phyloP scores from a whole-genome alignment of 225 moss, liverwort and hornwort genomes.

The Marchantia paleacea region DNA sequence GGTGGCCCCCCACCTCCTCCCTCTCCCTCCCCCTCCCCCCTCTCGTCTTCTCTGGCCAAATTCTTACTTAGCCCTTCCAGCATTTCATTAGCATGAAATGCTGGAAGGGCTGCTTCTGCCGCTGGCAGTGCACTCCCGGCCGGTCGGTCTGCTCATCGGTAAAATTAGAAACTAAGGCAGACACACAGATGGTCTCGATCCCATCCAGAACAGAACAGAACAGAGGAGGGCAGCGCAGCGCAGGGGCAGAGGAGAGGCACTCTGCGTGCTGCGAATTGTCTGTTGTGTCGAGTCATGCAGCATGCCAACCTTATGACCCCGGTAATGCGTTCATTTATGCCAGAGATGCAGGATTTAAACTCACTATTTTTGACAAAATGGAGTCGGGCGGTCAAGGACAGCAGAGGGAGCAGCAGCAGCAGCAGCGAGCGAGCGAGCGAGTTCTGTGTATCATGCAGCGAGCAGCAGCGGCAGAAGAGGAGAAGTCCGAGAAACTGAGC shows the following conservation, averaged over 20 bases:
- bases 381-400: background rate
- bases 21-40: background rate
- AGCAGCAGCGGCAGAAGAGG: background rate
- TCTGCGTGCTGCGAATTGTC: background rate
- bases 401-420: no score
- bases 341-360: background rate
- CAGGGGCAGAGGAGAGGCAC: no score
- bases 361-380: conserved; percentile 7
- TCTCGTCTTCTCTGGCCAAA: no score
- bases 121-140: background rate
- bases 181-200: background rate
- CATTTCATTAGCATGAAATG: no score
- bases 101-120: no score
- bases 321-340: conserved; percentile 5
- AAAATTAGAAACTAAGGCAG: background rate
- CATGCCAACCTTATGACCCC: background rate
- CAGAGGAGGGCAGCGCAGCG: background rate
- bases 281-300: background rate
- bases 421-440: background rate
- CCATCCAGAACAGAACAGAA: background rate
- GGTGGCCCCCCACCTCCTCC: background rate
- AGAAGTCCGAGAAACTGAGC: background rate
- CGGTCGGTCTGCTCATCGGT: background rate
- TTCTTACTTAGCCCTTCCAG: no score
- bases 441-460: background rate